These are phyloP conservation scores for Calonectria crousiana DNA, from an alignment of 2,329 filamentous ascomycete species.

Conservation along the genomic window DNA sequence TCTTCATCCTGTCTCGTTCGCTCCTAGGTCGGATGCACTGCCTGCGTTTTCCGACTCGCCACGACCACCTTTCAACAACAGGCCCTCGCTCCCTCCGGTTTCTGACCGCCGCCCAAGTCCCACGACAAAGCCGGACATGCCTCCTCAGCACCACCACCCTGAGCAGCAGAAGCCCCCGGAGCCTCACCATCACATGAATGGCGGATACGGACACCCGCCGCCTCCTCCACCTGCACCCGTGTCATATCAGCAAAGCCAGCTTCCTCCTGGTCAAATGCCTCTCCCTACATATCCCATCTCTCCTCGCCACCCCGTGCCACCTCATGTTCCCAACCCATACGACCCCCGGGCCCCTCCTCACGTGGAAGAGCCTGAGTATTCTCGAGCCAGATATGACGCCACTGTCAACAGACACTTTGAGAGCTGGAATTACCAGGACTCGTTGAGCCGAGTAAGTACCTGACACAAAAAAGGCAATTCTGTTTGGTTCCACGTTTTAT, in stretches of 20 bases:
- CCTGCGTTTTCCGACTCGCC: constrained; percentile 58
- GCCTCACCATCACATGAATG: constrained; percentile 50
- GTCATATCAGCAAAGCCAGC: constrained; percentile 56
- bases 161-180: constrained; percentile 55
- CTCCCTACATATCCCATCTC: constrained; percentile 64
- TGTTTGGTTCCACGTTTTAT: neutral
- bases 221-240: constrained; percentile 53
- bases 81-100: constrained; percentile 55
- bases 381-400: constrained; percentile 58
- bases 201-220: constrained; percentile 51
- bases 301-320: constrained; percentile 60
- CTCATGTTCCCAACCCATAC: constrained; percentile 55
- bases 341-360: constrained; percentile 58
- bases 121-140: constrained; percentile 53
- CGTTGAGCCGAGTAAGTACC: constrained; percentile 61
- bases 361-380: constrained; percentile 60
- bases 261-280: constrained; percentile 62
- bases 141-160: constrained; percentile 47
- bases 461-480: neutral
- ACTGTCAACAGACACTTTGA: constrained; percentile 63
- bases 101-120: constrained; percentile 58
- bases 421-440: constrained; percentile 66
- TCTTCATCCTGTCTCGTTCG: constrained; percentile 55
- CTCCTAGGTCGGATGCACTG: constrained; percentile 55
- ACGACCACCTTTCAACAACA: constrained; percentile 50